phyloP scores from a whole-genome alignment of 805 yeast genomes.

The Kodamaea kaohsiungensis region DNA sequence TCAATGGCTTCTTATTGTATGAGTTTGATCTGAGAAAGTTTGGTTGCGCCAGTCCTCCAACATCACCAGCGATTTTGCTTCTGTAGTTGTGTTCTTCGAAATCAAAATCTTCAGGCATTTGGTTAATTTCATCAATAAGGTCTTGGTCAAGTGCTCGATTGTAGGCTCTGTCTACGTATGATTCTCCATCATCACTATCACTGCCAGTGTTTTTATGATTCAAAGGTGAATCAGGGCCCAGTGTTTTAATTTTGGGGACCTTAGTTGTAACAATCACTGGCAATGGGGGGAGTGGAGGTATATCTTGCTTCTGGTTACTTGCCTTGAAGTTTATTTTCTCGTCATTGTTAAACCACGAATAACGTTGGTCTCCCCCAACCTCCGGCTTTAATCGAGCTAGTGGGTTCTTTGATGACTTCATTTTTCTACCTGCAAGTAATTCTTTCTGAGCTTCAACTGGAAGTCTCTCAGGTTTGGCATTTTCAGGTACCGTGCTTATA shows the following conservation, averaged over 20 bases:
- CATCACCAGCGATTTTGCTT: not conserved
- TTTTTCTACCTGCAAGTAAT: not conserved
- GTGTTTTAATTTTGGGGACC: not conserved
- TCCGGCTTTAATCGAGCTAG: not conserved
- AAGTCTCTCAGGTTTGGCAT: not conserved
- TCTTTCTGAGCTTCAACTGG: not conserved
- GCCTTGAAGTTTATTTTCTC: slow-evolving; percentile 20
- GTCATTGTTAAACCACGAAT: slow-evolving; percentile 35
- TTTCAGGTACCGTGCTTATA: not conserved
- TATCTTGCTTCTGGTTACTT: not conserved
- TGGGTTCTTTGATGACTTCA: not conserved
- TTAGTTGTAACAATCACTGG: not conserved
- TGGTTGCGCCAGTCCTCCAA: not conserved
- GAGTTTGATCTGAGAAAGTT: slow-evolving; percentile 37
- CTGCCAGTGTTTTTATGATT: slow-evolving; percentile 1
- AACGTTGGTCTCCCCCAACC: slow-evolving; percentile 15
- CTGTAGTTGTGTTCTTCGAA: slow-evolving; percentile 29
- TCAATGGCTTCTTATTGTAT: slow-evolving; percentile 38
- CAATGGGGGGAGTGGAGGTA: not conserved
- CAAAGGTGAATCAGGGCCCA: slow-evolving; percentile 2
- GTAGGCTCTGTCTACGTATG: slow-evolving; percentile 1
- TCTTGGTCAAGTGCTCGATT: slow-evolving; percentile 29
- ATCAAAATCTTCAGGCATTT: slow-evolving; percentile 48
- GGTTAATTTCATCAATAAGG: slow-evolving; percentile 52
- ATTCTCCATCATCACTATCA: slow-evolving; percentile 3